A percentile compares a stretch with the other conserved stretches of the same genome.
Evolutionary conservation across 257 asterid species (phyloP).

Genomic region (Primulina huaijiensis): DNA sequence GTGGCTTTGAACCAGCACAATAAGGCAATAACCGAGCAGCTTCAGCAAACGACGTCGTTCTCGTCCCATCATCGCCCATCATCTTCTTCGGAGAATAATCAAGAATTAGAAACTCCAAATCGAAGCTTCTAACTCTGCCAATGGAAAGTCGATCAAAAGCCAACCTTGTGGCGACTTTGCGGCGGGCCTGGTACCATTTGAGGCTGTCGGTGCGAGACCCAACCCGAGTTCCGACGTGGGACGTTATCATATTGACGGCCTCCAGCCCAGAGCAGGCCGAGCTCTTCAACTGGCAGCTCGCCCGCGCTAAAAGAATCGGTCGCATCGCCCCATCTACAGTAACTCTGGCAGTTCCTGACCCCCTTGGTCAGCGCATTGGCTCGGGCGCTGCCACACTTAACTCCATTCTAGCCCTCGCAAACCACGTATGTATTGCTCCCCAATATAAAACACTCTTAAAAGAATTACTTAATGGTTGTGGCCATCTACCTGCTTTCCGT

Average conservation of each 20-base stretch:
- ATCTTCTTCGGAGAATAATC: too few relatives aligned
- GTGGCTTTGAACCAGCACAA: too few relatives aligned
- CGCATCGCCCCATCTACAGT: slow-evolving; percentile 73
- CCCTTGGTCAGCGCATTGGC: slow-evolving; percentile 84
- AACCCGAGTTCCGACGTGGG: slow-evolving; percentile 81
- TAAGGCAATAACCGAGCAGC: too few relatives aligned
- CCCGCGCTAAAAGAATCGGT: slow-evolving; percentile 80
- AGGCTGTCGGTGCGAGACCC: slow-evolving; percentile 82
- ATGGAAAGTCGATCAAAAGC: slow-evolving; percentile 43
- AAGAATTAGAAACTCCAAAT: too few relatives aligned
- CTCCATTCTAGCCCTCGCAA: slow-evolving; percentile 68
- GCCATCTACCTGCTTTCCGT: not conserved
- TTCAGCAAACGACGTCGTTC: too few relatives aligned
- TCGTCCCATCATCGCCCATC: too few relatives aligned
- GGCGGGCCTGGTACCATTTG: slow-evolving; percentile 87
- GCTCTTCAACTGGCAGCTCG: slow-evolving; percentile 86
- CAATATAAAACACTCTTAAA: not conserved
- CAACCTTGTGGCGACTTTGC: slow-evolving; percentile 47
- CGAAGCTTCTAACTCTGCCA: not conserved
- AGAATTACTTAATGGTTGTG: not conserved
- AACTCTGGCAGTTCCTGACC: slow-evolving; percentile 88
- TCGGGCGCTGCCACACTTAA: slow-evolving; percentile 94
- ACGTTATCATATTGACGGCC: slow-evolving; percentile 87
- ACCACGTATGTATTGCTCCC: slow-evolving; percentile 30
- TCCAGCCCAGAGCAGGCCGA: slow-evolving; percentile 95